Conservation (phyloP, 805 yeast species). For the Metahyphopichia silvanorum region DNA sequence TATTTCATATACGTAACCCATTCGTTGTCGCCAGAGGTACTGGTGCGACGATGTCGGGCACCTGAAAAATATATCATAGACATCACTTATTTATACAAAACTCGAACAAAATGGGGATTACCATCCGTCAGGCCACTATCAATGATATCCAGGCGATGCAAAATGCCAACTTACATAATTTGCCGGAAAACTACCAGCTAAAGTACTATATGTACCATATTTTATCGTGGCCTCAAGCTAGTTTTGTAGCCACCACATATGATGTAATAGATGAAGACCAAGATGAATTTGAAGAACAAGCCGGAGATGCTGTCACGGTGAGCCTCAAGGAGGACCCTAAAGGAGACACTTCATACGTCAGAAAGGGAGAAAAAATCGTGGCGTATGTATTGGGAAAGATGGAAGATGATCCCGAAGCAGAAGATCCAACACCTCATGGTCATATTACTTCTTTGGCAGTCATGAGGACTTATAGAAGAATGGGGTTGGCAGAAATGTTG, state of each 20-base stretch:
- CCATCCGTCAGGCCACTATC: constrained; percentile 83
- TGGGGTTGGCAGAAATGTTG: constrained; percentile 90
- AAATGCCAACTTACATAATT: constrained; percentile 83
- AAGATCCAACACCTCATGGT: constrained; percentile 77
- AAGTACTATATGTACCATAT: constrained; percentile 93
- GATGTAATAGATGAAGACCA: constrained; percentile 26
- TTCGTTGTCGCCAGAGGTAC: no score
- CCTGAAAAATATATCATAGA: no score
- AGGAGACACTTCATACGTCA: constrained; percentile 63
- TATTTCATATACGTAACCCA: no score
- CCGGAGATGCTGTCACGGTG: constrained; percentile 15
- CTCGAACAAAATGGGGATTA: constrained; percentile 75
- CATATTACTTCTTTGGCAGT: constrained; percentile 93
- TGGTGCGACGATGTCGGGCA: no score
- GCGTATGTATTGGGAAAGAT: constrained; percentile 95
- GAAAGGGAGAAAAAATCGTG: constrained; percentile 75
- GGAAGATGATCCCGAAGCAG: constrained; percentile 88
- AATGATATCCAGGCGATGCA: constrained; percentile 93
- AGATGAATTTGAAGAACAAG: constrained; percentile 28
- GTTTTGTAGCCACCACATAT: constrained; percentile 88
- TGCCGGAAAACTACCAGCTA: constrained; percentile 92
- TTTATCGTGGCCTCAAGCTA: constrained; percentile 96
- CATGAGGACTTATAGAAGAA: constrained; percentile 90
- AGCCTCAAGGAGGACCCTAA: constrained; percentile 36
- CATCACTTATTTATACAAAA: no score